Base-by-base conservation (phyloP, 306 rosid species). In the Prosopis cineraria region DNA sequence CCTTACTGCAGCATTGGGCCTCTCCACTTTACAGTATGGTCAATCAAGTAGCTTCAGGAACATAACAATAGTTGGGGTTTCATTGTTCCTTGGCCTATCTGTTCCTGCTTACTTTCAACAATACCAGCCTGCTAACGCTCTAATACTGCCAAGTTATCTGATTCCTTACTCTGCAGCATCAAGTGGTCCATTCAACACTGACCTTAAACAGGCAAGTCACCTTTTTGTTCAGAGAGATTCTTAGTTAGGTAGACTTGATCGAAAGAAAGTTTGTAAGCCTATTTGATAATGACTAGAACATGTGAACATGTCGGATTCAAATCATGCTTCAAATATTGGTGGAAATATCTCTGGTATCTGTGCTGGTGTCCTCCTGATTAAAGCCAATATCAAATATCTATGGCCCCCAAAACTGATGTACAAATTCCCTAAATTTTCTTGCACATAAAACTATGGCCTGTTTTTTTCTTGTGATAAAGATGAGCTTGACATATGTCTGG, bases 41-140 rank as follows among this genome's bases (percentile, higher is more conserved):
- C 97, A 85, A 82, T 85, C 92, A 22, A 75, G 91, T 73, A 90
- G 97, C 85, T 87, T 88, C 80, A 85, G 98, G 76, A 92, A 92
- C 90, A 91, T 89, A 66, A 87, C 86, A 29, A 89, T 95, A 72
- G 92, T 91, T 36, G 98, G 98, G 0, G 87, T 88, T 53, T 90
- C 98, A 0, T 84, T 92, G 88, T 95, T 95, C 89, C 90, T 95
- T 20, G 97, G 98, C n/a, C 85, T 95, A 83, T 95, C 98, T 5
- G 70, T 95, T 62, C 98, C 98, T 68, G 86, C 98, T 43, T 95
- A 95, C 85, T 90, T 95, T 86, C 98, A 95, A 80, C 98, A 86
- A 74, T 95, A 87, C 80, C 95, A 91, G 66, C 80, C 96, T 24
- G 91, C 78, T 58, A 65, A 87, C 56, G 85, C 84, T 84, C 86